These are phyloP conservation scores for Apiospora marii DNA, from an alignment of 2,329 filamentous ascomycete species.

Conservation along the genomic window DNA sequence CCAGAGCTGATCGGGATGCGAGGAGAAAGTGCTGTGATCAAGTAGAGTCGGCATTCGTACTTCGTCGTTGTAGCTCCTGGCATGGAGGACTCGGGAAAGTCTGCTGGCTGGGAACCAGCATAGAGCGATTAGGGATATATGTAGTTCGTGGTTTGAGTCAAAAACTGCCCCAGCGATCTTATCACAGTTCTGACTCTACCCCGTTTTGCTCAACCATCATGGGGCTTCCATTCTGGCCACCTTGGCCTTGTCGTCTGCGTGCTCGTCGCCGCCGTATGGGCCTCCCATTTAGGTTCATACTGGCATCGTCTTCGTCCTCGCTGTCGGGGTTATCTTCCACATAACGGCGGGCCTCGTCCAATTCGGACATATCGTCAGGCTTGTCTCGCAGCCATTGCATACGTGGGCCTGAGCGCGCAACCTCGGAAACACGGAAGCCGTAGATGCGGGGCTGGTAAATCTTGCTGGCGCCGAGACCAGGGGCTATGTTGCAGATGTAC, in stretches of 20 bases:
- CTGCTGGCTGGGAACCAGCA: background rate
- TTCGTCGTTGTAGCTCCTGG: background rate
- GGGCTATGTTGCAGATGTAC: constrained; percentile 84
- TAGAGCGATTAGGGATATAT: background rate
- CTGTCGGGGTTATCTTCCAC: constrained; percentile 61
- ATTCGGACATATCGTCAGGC: constrained; percentile 78
- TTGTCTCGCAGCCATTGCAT: constrained; percentile 97
- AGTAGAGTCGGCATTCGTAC: background rate
- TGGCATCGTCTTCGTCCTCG: constrained; percentile 64
- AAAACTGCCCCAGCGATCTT: constrained; percentile 2
- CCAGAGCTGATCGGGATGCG: background rate
- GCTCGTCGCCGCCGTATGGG: constrained; percentile 53
- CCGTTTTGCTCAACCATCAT: constrained; percentile 66
- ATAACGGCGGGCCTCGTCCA: constrained; percentile 77
- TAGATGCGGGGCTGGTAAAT: constrained; percentile 98
- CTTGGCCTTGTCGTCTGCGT: constrained; percentile 52
- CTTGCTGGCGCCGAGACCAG: constrained; percentile 80
- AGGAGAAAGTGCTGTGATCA: constrained; percentile 2
- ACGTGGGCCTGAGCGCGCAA: constrained; percentile 86
- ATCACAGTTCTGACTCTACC: constrained; percentile 62
- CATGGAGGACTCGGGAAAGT: background rate
- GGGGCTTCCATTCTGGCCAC: constrained; percentile 62
- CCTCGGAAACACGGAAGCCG: constrained; percentile 92
- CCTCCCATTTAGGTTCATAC: constrained; percentile 52
- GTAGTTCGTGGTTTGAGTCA: constrained; percentile 8